These are phyloP conservation scores for Colletotrichum shisoi DNA, from an alignment of 2,329 filamentous ascomycete species.

Conservation along the genomic window DNA sequence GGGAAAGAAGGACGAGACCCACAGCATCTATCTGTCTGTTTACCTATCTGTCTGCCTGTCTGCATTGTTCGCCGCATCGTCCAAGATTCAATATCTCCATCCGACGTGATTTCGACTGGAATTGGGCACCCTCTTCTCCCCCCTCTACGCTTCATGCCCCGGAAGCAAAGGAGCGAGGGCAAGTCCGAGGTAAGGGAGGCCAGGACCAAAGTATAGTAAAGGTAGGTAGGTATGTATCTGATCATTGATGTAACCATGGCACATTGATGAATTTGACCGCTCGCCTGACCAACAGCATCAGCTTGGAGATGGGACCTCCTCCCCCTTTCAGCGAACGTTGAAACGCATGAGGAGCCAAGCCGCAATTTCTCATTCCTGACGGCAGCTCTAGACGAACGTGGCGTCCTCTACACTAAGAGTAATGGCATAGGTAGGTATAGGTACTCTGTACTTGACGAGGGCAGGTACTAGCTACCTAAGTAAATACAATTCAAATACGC, in stretches of 20 bases:
- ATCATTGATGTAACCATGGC: slow-evolving; percentile 2
- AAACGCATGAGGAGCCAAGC: slow-evolving; percentile 28
- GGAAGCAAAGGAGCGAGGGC: neutral
- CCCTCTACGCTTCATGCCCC: neutral
- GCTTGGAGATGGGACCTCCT: neutral
- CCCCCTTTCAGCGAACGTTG: slow-evolving; percentile 17
- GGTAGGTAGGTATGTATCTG: neutral
- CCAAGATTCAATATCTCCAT: slow-evolving; percentile 12
- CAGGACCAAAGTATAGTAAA: no score
- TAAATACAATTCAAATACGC: neutral
- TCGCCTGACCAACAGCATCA: neutral
- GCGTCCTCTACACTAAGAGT: neutral
- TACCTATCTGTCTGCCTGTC: neutral
- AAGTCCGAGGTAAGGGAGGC: neutral
- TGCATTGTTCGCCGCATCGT: slow-evolving; percentile 2
- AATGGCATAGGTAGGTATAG: neutral
- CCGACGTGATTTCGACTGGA: slow-evolving; percentile 5
- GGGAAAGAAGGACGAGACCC: neutral
- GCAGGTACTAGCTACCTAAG: no score
- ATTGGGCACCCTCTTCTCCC: neutral
- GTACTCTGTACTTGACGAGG: no score
- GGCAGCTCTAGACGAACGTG: neutral
- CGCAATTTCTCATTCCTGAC: slow-evolving; percentile 5
- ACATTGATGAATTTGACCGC: neutral
- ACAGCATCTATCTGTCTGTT: no score